Evolutionary conservation across 768 basidiomycete genomes (phyloP).

Genomic region (Lactarius psammicola): DNA sequence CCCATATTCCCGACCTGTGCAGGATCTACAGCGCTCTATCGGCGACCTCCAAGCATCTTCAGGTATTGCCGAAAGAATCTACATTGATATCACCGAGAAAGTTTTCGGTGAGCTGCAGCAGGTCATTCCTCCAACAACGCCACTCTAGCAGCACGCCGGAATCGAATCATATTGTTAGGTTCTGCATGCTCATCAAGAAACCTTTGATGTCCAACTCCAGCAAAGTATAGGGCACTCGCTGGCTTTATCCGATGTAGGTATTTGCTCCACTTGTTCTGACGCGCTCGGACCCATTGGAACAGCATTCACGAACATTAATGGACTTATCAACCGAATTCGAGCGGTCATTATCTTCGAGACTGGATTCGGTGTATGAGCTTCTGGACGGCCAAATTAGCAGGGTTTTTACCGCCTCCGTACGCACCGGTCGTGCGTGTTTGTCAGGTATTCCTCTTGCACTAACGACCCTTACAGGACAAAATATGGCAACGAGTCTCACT

Average conservation of each 20-base stretch:
- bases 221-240: constrained; percentile 17
- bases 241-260: constrained; percentile 17
- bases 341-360: constrained; percentile 10
- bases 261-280: background rate
- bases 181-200: constrained; percentile 14
- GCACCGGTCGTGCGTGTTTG: background rate
- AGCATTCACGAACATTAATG: constrained; percentile 14
- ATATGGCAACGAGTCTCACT: constrained; percentile 17
- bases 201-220: constrained; percentile 19
- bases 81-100: constrained; percentile 8
- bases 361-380: constrained; percentile 10
- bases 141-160: background rate
- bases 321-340: constrained; percentile 20
- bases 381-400: constrained; percentile 11
- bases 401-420: constrained; percentile 10
- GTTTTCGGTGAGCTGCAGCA: constrained; percentile 17
- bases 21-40: constrained; percentile 20
- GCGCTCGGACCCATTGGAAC: background rate
- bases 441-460: background rate
- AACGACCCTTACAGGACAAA: constrained; percentile 11
- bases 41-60: constrained; percentile 11
- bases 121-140: constrained; percentile 1
- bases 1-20: background rate
- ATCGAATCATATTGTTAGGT: constrained; percentile 2
- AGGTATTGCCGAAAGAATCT: constrained; percentile 13